A percentile compares a stretch with the other conserved stretches of the same genome.
Conservation (phyloP, 345 rosid species). For the Eucalyptus sp. region DNA sequence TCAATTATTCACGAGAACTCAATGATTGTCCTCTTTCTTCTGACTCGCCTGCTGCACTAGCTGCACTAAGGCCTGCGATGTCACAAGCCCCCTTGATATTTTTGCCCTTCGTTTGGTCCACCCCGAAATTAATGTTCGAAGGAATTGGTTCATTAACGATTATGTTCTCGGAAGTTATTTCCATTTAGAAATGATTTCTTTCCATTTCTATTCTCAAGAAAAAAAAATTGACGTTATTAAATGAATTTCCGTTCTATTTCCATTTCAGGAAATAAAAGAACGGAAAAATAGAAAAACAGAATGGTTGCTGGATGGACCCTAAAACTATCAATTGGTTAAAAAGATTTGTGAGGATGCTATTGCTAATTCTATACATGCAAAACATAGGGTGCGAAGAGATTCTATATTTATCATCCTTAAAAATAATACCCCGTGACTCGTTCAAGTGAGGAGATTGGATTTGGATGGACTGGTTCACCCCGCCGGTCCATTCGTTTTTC, state of each 20-base stretch:
- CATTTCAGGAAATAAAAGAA: too few relatives aligned
- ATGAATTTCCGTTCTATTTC: rapidly evolving
- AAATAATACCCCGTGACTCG: neutral
- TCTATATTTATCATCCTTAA: neutral
- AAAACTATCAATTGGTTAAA: rapidly evolving
- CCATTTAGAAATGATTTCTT: too few relatives aligned
- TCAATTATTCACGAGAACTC: too few relatives aligned
- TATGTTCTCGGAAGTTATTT: too few relatives aligned
- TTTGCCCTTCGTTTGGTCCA: neutral
- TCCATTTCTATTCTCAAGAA: too few relatives aligned
- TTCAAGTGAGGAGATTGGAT: neutral
- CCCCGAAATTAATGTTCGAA: too few relatives aligned
- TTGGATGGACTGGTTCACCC: neutral
- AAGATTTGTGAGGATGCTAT: neutral
- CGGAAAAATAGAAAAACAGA: too few relatives aligned
- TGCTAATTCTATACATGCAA: neutral
- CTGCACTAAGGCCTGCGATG: neutral
- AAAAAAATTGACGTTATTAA: too few relatives aligned
- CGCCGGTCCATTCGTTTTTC: neutral
- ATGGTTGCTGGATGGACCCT: too few relatives aligned
- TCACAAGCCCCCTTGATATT: rapidly evolving
- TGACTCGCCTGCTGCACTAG: neutral
- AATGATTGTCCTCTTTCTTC: neutral
- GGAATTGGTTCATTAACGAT: too few relatives aligned
- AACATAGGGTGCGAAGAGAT: neutral